These are phyloP conservation scores for Fusarium sp. DNA, from an alignment of 2,329 filamentous ascomycete species.

Conservation along the genomic window DNA sequence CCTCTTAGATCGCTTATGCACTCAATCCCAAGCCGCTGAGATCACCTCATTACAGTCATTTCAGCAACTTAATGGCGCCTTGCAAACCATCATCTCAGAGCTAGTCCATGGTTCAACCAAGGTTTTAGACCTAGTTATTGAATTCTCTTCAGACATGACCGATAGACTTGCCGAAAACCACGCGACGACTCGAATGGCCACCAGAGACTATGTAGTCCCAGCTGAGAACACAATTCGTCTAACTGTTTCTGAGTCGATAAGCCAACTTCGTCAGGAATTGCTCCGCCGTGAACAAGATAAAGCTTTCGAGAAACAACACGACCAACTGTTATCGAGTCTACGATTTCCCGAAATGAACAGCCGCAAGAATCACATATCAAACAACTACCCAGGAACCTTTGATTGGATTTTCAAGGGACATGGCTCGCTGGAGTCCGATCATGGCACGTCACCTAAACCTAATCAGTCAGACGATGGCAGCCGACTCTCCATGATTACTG, in stretches of 20 bases:
- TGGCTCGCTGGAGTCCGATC: fast-evolving
- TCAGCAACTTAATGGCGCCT: fast-evolving
- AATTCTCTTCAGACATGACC: fast-evolving
- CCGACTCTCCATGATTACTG: background rate
- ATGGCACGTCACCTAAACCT: too few species aligned
- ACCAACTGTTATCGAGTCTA: background rate
- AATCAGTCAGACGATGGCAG: background rate
- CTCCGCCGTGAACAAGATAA: background rate
- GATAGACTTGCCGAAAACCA: background rate
- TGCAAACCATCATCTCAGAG: background rate
- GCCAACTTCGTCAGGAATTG: too few species aligned
- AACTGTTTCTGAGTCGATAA: background rate
- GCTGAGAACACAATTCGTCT: background rate
- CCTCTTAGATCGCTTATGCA: fast-evolving
- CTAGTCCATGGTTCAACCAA: fast-evolving
- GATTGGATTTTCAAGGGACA: background rate
- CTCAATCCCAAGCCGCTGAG: background rate
- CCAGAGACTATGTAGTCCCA: too few species aligned
- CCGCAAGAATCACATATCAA: background rate
- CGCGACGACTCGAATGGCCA: fast-evolving
- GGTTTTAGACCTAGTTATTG: background rate
- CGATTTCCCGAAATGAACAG: background rate
- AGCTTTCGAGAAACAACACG: background rate
- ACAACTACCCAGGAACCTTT: background rate
- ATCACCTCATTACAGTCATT: background rate